A percentile compares a stretch with the other conserved stretches of the same genome.
phyloP scores from a whole-genome alignment of 225 moss, liverwort and hornwort species.

The Asterella californica region DNA sequence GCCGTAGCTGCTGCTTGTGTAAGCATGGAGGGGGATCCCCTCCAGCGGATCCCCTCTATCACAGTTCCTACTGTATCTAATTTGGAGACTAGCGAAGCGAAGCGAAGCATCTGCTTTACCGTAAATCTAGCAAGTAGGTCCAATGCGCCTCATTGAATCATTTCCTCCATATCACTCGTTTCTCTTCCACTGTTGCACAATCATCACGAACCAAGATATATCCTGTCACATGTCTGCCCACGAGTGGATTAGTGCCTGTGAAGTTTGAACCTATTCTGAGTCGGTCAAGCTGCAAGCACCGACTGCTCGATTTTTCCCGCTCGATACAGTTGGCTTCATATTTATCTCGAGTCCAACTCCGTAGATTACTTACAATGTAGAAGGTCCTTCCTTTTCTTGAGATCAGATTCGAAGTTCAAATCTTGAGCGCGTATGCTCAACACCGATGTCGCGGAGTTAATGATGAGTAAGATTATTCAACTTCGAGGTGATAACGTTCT shows the following conservation, averaged over 20 bases:
- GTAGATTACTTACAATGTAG: too few species aligned
- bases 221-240: not conserved
- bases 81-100: not conserved
- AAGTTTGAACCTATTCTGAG: not conserved
- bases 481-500: too few species aligned
- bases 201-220: not conserved
- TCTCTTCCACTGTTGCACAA: not conserved
- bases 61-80: not conserved
- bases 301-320: too few species aligned
- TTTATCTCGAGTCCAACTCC: too few species aligned
- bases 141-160: not conserved
- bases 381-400: too few species aligned
- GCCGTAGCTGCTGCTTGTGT: not conserved
- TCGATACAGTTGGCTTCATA: too few species aligned
- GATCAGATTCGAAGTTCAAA: too few species aligned
- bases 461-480: too few species aligned
- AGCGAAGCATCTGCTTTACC: not conserved
- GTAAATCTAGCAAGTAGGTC: not conserved
- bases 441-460: too few species aligned
- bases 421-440: too few species aligned
- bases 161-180: not conserved
- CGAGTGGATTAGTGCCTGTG: not conserved
- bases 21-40: not conserved
- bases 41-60: too few species aligned
- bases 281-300: too few species aligned